Percentiles rank a stretch among this genome's conserved stretches.
Conservation (phyloP, 768 basidiomycete species). For the Psilocybe cubensis region DNA sequence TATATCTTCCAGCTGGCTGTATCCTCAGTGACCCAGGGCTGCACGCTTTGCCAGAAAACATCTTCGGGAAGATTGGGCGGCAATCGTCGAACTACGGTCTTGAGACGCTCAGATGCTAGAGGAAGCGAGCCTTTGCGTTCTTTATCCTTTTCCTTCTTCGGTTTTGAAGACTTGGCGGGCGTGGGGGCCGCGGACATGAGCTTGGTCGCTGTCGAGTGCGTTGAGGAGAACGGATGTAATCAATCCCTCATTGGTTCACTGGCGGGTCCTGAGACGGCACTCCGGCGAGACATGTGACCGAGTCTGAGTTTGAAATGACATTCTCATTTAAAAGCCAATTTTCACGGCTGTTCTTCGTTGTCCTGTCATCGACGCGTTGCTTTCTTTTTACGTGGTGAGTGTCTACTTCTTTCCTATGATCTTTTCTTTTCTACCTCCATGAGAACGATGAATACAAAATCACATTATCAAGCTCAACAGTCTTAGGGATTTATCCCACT, state of each 20-base stretch:
- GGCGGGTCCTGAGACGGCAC: neutral
- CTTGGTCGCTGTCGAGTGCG: neutral
- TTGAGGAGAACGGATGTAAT: neutral
- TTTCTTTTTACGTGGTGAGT: neutral
- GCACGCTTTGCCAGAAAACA: constrained; percentile 92
- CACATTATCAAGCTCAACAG: constrained; percentile 72
- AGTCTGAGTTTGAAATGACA: constrained; percentile 3
- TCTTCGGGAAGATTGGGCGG: constrained; percentile 93
- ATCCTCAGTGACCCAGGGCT: constrained; percentile 81
- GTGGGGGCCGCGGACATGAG: constrained; percentile 27
- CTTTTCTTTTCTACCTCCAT: constrained; percentile 6
- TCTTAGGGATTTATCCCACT: constrained; percentile 50
- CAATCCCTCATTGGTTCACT: neutral
- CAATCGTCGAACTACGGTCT: constrained; percentile 85
- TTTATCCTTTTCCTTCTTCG: constrained; percentile 39
- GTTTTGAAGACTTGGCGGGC: constrained; percentile 31
- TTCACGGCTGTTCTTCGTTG: neutral
- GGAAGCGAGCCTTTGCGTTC: constrained; percentile 33
- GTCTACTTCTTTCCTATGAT: constrained; percentile 2
- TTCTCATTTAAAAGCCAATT: neutral
- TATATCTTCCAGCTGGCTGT: constrained; percentile 69
- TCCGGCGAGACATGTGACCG: constrained; percentile 5
- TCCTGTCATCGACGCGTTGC: neutral
- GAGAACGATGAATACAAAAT: constrained; percentile 52
- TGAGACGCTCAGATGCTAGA: constrained; percentile 62